Conservation (phyloP, 2,329 filamentous ascomycete genomes). For the Lojkania enalia region DNA sequence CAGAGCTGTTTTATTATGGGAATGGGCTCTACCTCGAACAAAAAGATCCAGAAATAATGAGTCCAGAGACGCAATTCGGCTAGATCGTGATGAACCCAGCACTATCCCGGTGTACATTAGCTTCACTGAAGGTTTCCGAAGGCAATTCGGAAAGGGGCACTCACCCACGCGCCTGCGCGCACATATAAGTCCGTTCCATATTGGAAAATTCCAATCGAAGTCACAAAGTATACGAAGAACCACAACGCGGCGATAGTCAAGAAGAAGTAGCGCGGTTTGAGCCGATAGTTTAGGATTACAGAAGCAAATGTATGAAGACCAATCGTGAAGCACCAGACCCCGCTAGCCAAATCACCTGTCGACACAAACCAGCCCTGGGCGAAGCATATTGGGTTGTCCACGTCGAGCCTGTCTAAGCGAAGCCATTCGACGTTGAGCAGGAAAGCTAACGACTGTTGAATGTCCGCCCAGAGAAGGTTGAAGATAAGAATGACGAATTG, state of each 20-base stretch:
- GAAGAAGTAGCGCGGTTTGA: conserved; percentile 58
- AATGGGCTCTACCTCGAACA: too few relatives aligned
- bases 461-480: conserved; percentile 69
- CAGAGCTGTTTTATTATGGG: too few relatives aligned
- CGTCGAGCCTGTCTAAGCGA: conserved; percentile 56
- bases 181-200: conserved; percentile 58
- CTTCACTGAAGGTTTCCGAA: too few relatives aligned
- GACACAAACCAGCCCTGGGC: conserved; percentile 71
- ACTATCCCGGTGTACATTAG: too few relatives aligned
- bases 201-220: conserved; percentile 54
- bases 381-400: conserved; percentile 60
- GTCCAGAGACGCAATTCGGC: conserved; percentile 60
- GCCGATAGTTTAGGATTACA: conserved; percentile 60
- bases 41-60: conserved; percentile 69
- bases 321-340: conserved; percentile 68
- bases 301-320: conserved; percentile 68
- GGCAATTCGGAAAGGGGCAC: conserved; percentile 11
- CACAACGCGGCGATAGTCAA: conserved; percentile 55
- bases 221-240: conserved; percentile 63
- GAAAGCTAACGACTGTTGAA: conserved; percentile 68
- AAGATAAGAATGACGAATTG: conserved; percentile 72
- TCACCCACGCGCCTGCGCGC: conserved; percentile 64
- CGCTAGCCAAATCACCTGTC: conserved; percentile 66
- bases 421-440: conserved; percentile 65
- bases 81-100: conserved; percentile 64